Evolutionary conservation across 768 basidiomycete genomes (phyloP).

Genomic region (Leccinum disarticulatum): DNA sequence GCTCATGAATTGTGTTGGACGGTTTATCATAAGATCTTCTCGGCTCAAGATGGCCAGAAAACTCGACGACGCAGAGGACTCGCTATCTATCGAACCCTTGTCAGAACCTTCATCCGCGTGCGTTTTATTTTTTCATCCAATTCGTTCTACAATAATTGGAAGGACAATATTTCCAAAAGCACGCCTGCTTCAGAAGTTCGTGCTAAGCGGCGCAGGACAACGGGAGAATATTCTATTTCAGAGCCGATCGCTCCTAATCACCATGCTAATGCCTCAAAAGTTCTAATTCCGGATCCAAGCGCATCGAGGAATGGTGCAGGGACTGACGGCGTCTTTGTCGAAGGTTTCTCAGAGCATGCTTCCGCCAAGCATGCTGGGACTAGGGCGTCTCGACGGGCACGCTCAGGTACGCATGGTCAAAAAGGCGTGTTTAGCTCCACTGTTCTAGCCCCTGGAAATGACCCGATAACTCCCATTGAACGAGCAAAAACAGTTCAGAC

Average conservation of each 20-base stretch:
- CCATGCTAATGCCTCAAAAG: neutral
- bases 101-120: conserved; percentile 9
- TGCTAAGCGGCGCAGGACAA: conserved; percentile 11
- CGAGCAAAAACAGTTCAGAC: conserved; percentile 2
- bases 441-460: conserved; percentile 3
- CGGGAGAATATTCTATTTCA: neutral
- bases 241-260: neutral
- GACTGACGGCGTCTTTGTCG: neutral
- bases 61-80: neutral
- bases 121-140: conserved; percentile 8
- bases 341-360: neutral
- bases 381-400: neutral
- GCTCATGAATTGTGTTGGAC: neutral
- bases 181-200: neutral
- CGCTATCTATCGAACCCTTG: neutral
- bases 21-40: conserved; percentile 4
- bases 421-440: conserved; percentile 13
- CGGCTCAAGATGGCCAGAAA: neutral
- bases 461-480: neutral
- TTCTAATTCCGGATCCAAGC: neutral
- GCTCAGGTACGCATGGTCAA: neutral
- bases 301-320: conserved; percentile 6
- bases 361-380: neutral
- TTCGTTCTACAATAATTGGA: neutral
- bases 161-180: neutral